Percentiles rank a stretch among this genome's conserved stretches.
phyloP scores from a whole-genome alignment of 2,329 filamentous ascomycete species.

The Fusarium mexicanum region DNA sequence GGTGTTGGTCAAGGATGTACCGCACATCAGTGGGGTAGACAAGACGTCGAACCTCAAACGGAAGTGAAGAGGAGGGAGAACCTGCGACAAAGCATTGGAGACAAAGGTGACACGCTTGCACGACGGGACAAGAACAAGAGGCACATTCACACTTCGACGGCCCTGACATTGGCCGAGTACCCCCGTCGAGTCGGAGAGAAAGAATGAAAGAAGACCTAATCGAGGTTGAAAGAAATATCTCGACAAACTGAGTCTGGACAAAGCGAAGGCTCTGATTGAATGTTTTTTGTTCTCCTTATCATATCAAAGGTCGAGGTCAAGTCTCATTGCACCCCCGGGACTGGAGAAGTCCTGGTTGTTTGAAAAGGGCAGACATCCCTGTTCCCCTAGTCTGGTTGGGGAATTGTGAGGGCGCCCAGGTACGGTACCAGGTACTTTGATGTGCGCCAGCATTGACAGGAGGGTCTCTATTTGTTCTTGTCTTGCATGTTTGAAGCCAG shows the following conservation, averaged over 20 bases:
- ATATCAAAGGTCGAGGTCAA: constrained; percentile 7
- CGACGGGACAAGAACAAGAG: constrained; percentile 15
- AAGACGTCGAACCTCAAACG: constrained; percentile 13
- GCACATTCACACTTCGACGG: constrained; percentile 6
- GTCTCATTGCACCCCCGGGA: not conserved
- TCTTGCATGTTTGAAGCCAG: not conserved
- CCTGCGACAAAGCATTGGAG: constrained; percentile 24
- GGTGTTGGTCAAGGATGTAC: constrained; percentile 22
- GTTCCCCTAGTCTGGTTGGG: constrained; percentile 28
- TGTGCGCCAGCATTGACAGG: constrained; percentile 18
- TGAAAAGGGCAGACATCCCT: constrained; percentile 33
- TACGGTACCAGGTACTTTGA: constrained; percentile 30
- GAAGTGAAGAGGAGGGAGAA: not conserved
- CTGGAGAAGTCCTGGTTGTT: constrained; percentile 18
- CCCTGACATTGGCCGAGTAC: constrained; percentile 20
- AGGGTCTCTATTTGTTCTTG: constrained; percentile 17
- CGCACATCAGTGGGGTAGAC: constrained; percentile 28
- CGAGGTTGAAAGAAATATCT: not conserved
- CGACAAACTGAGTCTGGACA: not conserved
- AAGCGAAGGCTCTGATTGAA: not conserved
- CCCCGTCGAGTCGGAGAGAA: constrained; percentile 11
- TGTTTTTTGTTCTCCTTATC: not conserved
- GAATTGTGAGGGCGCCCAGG: constrained; percentile 13
- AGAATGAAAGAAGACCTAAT: constrained; percentile 2
- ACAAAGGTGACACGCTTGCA: constrained; percentile 33